These are phyloP conservation scores for Ophiostoma montium DNA, from an alignment of 2,329 filamentous ascomycete genomes.

Conservation along the genomic window DNA sequence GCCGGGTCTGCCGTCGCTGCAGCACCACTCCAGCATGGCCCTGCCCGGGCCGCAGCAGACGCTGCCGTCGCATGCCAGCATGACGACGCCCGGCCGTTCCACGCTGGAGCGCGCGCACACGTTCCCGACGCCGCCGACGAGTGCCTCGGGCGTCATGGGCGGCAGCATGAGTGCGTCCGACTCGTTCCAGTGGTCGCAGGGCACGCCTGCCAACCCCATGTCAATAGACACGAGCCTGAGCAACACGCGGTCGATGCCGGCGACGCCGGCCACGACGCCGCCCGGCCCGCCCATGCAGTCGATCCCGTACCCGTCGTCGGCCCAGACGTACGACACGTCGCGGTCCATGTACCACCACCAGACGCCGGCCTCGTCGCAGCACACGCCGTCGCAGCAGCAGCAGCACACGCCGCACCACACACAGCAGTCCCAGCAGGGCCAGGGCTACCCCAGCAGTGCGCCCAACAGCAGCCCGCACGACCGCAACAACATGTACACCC, in stretches of 20 bases:
- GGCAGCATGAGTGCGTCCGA: constrained; percentile 58
- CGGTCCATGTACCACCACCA: constrained; percentile 64
- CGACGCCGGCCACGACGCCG: constrained; percentile 81
- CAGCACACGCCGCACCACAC: constrained; percentile 33
- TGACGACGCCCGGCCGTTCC: constrained; percentile 45
- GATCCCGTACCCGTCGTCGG: constrained; percentile 62
- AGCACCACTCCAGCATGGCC: constrained; percentile 43
- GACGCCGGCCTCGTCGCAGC: constrained; percentile 52
- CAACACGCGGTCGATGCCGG: constrained; percentile 74
- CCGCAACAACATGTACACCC: constrained; percentile 47
- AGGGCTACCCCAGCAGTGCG: constrained; percentile 50
- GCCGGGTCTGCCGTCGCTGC: constrained; percentile 50
- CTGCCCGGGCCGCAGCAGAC: constrained; percentile 43
- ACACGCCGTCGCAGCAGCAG: constrained; percentile 59
- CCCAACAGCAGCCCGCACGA: constrained; percentile 45
- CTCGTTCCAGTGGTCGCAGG: constrained; percentile 63
- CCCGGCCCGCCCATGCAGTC: constrained; percentile 63
- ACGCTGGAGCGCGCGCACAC: constrained; percentile 75
- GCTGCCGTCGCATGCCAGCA: constrained; percentile 52
- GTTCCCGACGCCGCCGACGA: constrained; percentile 87
- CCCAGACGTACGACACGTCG: constrained; percentile 56
- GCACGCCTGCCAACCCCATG: constrained; percentile 52
- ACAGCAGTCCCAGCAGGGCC: constrained; percentile 30
- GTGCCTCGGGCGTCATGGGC: constrained; percentile 70
- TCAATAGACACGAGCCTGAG: constrained; percentile 69